Percentiles rank a stretch among this genome's conserved stretches.
Evolutionary conservation across 495 filamentous ascomycete species (phyloP).

Genomic region (Penicillium daleae): DNA sequence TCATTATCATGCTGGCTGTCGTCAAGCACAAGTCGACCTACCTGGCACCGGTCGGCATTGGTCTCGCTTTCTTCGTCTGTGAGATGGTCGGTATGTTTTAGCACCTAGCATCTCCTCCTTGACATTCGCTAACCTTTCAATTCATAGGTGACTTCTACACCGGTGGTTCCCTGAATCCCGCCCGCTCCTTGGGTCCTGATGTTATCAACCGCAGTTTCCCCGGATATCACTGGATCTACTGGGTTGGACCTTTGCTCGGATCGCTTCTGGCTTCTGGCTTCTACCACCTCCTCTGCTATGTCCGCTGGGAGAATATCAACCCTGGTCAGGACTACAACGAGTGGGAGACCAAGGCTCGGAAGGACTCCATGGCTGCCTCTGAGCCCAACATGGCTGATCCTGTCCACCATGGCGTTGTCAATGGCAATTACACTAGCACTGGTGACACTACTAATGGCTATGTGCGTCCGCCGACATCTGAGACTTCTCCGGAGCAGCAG

Average conservation of each 20-base stretch:
- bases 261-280: constrained; percentile 68
- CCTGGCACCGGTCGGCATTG: constrained; percentile 79
- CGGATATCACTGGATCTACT: constrained; percentile 58
- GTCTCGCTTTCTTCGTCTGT: constrained; percentile 69
- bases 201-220: constrained; percentile 68
- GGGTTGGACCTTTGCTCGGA: constrained; percentile 69
- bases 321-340: constrained; percentile 67
- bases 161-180: constrained; percentile 74
- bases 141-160: constrained; percentile 67
- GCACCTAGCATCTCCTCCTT: neutral
- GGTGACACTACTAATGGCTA: neutral
- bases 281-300: constrained; percentile 65
- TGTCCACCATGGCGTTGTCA: neutral
- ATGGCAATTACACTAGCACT: neutral
- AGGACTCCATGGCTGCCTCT: constrained; percentile 14
- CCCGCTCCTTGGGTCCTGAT: constrained; percentile 71
- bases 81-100: constrained; percentile 63
- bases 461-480: neutral
- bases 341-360: constrained; percentile 36
- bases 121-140: neutral
- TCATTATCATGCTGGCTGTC: constrained; percentile 81
- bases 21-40: constrained; percentile 83
- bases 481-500: constrained; percentile 15
- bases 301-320: constrained; percentile 79
- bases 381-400: constrained; percentile 21